These are phyloP conservation scores for Kwoniella botswanensis DNA, from an alignment of 768 basidiomycete genomes.

Conservation along the genomic window DNA sequence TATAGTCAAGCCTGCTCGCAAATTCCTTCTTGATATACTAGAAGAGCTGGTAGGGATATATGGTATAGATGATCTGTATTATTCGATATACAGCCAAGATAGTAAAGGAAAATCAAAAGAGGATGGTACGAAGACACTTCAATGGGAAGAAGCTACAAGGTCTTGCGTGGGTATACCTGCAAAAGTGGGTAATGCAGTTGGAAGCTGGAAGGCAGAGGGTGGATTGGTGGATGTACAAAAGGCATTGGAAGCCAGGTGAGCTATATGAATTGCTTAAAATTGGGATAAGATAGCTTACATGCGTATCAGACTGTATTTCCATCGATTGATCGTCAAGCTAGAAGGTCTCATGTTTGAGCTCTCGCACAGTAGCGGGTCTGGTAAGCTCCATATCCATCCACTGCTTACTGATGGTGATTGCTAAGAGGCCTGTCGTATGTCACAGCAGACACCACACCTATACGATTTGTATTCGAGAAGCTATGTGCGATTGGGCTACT, in stretches of 20 bases:
- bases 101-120: slow-evolving; percentile 25
- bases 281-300: slow-evolving; percentile 23
- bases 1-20: slow-evolving; percentile 19
- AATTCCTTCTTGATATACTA: slow-evolving; percentile 65
- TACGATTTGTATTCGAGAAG: slow-evolving; percentile 57
- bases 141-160: slow-evolving; percentile 80
- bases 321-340: slow-evolving; percentile 25
- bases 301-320: slow-evolving; percentile 33
- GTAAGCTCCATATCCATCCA: slow-evolving; percentile 6
- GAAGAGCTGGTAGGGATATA: slow-evolving; percentile 67
- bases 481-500: slow-evolving; percentile 52
- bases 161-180: slow-evolving; percentile 70
- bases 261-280: not conserved
- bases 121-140: slow-evolving; percentile 23
- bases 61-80: slow-evolving; percentile 71
- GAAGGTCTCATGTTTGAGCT: slow-evolving; percentile 52
- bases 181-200: slow-evolving; percentile 77
- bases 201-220: slow-evolving; percentile 56
- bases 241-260: slow-evolving; percentile 61
- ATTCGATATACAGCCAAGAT: slow-evolving; percentile 61
- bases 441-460: slow-evolving; percentile 10
- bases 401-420: not conserved
- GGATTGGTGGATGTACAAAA: slow-evolving; percentile 59
- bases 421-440: not conserved
- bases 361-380: slow-evolving; percentile 22